Conservation (phyloP, 2,329 filamentous ascomycete genomes). For the Ophiosphaerella herpotricha region DNA sequence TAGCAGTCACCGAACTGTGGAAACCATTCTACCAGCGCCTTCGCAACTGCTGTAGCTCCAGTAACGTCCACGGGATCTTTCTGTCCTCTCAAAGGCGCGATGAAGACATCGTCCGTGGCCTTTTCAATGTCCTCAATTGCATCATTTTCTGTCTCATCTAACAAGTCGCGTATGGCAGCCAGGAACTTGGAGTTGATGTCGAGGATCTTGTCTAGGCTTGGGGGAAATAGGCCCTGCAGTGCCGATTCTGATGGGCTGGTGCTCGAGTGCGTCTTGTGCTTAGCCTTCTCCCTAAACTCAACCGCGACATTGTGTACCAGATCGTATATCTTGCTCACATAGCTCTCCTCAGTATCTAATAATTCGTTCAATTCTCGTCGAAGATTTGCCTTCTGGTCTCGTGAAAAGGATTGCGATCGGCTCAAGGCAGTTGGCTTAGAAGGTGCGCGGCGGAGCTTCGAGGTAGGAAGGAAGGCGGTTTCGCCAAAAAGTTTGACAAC, state of each 20-base stretch:
- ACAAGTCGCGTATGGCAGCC: slow-evolving; percentile 71
- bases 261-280: slow-evolving; percentile 61
- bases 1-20: slow-evolving; percentile 91
- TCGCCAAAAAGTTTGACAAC: slow-evolving; percentile 81
- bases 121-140: slow-evolving; percentile 76
- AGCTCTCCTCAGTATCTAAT: slow-evolving; percentile 91
- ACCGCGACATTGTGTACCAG: slow-evolving; percentile 79
- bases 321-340: slow-evolving; percentile 85
- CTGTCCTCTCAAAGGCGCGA: slow-evolving; percentile 38
- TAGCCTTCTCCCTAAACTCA: slow-evolving; percentile 75
- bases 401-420: slow-evolving; percentile 75
- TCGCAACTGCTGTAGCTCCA: slow-evolving; percentile 77
- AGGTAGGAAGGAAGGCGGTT: slow-evolving; percentile 83
- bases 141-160: slow-evolving; percentile 83
- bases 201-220: slow-evolving; percentile 78
- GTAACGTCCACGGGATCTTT: slow-evolving; percentile 68
- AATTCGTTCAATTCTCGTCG: slow-evolving; percentile 89
- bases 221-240: slow-evolving; percentile 78
- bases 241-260: slow-evolving; percentile 73
- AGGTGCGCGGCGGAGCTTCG: slow-evolving; percentile 80
- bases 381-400: slow-evolving; percentile 80
- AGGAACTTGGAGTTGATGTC: slow-evolving; percentile 82
- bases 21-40: slow-evolving; percentile 86
- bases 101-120: slow-evolving; percentile 47
- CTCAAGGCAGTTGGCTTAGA: slow-evolving; percentile 84